Base-by-base conservation (phyloP, 768 basidiomycete genomes). In the Naganishia vaughanmartiniae region DNA sequence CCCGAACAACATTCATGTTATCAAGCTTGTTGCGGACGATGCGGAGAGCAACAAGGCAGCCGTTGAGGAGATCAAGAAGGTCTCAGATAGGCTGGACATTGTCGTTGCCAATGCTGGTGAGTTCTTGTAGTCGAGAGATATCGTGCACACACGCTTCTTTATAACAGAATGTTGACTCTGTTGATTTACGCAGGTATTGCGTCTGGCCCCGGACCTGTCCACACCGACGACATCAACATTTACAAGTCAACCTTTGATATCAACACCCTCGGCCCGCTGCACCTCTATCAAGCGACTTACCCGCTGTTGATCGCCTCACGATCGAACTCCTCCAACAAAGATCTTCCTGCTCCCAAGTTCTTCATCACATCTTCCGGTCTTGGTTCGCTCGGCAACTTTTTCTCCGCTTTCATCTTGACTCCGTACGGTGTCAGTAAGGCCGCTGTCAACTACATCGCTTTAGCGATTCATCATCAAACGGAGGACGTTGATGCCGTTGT, bases 21-120 rank as follows among this genome's bases (percentile, higher is more conserved):
- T 75, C 53, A 65, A 71, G 63, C 46, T 71, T 31, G 71, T 39
- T 33, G 72, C 74, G 17, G 73, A 58, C 6, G 65, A 76, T 39
- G 71, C 71, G 24, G 74, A 68, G 56, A 70, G 71, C 58, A 72
- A 72, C 45, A 60, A 69, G 60, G 69, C 70, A 17, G 77, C 74
- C 0, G 74, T 74, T 1, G 67, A 73, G 57, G 60, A 67, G 34
- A 54, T 75, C n/a, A 72, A 74, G 65, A 69, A 72, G 54, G 51
- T 69, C 42, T 68, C 71, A 15, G 74, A 75, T 12, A 72, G 74
- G 45, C 67, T 78, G 17, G 77, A 78, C 56, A 74, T 78, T 19
- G 67, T 78, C 6, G 71, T 76, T 26, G 73, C 76, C 39, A 76
- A 76, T 69, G 76, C 74, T 26, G 74, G 74, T 75, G 30, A 67